Evolutionary conservation across 176 grass and related monocot species (phyloP), one percentile per base, ranked within the genome.

Genomic region (Luzula sylvatica): DNA sequence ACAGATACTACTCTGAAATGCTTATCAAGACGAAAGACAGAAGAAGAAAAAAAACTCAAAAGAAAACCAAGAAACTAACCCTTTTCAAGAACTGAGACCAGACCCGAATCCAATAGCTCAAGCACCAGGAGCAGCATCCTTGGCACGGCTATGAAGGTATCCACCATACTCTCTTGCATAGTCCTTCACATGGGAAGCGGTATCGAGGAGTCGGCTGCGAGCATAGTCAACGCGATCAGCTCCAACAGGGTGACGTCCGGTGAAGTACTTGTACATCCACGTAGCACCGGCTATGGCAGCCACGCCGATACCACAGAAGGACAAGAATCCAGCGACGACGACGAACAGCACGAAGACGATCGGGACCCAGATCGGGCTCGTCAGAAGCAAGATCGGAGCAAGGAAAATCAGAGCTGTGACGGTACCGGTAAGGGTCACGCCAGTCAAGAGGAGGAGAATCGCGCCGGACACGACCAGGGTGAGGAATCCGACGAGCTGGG

Each of bases 181-280:
- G 62, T 83, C 81, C 69, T 72, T 72, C 17, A 58, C 65, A 13
- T 90, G 78, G 55, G 51, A 74, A 4, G 86, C 86, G 3, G 86
- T 83, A 59, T 80, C 69, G 2, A 49, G 84, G 72, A 98, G 65
- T 26, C 78, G 55, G 72, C 75, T 90, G 49, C 92, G 81, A 1
- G 92, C 92, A 69, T 77, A 88, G 76, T 98, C 85, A 39, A 98
- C 78, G 22, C 65, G 72, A 57, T 90, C 81, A 25, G 85, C 47
- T 12, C 92, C 81, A 0, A 80, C 68, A n/a, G 92, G 92, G 43
- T 83, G 92, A 14, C 79, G 50, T 7, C 75, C 72, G 3, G 59
- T 72, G 50, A 80, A 38, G 46, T 72, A 72, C 19, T 67, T 27
- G 75, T 83, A 73, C 51, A 72, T 64, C 88, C 83, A 94, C 38